Conservation (phyloP, 139 green algal species). For the Pleodorina starrii region DNA sequence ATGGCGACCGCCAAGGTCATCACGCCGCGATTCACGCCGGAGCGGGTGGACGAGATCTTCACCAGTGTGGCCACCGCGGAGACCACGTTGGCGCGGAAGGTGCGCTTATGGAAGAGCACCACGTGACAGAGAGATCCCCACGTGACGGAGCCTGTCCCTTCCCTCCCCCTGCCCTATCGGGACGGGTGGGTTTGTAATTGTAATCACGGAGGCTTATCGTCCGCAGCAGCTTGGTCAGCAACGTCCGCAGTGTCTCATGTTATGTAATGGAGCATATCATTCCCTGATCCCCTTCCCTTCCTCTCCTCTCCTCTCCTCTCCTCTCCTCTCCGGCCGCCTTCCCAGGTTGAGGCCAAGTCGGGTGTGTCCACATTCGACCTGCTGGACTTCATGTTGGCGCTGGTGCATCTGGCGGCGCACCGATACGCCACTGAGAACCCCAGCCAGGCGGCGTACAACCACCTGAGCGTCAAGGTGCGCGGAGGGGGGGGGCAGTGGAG, state of each 20-base stretch:
- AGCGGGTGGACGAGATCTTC: slow-evolving; percentile 77
- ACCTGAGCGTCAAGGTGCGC: slow-evolving; percentile 38
- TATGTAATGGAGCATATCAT: too few relatives aligned
- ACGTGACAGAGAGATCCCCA: too few relatives aligned
- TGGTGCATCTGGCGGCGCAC: slow-evolving; percentile 69
- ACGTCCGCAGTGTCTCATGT: too few relatives aligned
- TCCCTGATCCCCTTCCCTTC: too few relatives aligned
- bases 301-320: neutral
- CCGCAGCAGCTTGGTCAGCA: too few relatives aligned
- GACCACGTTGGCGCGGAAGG: slow-evolving; percentile 60
- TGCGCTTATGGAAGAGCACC: too few relatives aligned
- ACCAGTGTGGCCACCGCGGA: slow-evolving; percentile 61
- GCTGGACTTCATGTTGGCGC: slow-evolving; percentile 75
- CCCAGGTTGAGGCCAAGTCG: slow-evolving; percentile 59
- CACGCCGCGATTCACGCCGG: slow-evolving; percentile 60
- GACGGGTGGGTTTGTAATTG: too few relatives aligned
- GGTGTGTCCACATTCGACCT: slow-evolving; percentile 70
- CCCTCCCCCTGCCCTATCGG: neutral
- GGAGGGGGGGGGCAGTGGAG: too few relatives aligned
- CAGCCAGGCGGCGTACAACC: slow-evolving; percentile 53
- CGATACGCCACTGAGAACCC: slow-evolving; percentile 60
- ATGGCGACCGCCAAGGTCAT: slow-evolving; percentile 61
- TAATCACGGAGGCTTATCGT: too few relatives aligned
- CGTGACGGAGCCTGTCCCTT: too few relatives aligned
- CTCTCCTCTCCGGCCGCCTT: neutral